A percentile compares a stretch with the other conserved stretches of the same genome.
These are phyloP conservation scores for Babesia ovata DNA, from an alignment of 169 alveolate species.

Conservation along the genomic window DNA sequence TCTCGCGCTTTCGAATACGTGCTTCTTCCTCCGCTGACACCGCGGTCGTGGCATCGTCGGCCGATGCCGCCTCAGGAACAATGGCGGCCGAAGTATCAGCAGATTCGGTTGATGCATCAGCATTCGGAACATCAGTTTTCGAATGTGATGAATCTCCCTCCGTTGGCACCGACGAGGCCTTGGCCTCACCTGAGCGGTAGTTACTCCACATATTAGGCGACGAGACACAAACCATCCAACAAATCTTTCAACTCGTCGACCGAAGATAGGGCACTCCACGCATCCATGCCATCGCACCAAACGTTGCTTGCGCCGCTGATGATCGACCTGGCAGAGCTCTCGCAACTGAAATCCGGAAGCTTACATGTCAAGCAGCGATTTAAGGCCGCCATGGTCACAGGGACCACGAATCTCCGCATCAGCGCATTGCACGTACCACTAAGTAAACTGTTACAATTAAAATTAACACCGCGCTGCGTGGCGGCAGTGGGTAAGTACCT, in stretches of 20 bases:
- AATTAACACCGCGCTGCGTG: constrained; percentile 13
- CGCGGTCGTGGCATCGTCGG: constrained; percentile 24
- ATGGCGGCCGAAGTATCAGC: background rate
- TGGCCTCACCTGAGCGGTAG: background rate
- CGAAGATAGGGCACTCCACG: constrained; percentile 48
- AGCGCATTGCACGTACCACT: constrained; percentile 66
- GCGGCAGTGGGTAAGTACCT: constrained; percentile 17
- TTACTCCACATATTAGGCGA: background rate
- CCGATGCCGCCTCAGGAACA: background rate
- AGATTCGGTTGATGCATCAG: background rate
- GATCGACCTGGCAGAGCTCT: constrained; percentile 31
- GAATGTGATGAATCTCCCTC: background rate
- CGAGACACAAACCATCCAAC: constrained; percentile 8
- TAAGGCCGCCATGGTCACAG: constrained; percentile 49
- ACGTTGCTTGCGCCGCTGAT: constrained; percentile 35
- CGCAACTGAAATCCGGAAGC: background rate
- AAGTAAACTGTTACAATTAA: background rate
- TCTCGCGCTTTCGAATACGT: constrained; percentile 94
- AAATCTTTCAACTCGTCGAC: constrained; percentile 33
- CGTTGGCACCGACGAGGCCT: background rate
- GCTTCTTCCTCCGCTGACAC: constrained; percentile 87
- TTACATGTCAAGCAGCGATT: constrained; percentile 58
- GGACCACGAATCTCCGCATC: constrained; percentile 65
- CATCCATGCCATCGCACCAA: constrained; percentile 66
- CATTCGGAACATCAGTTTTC: background rate